phyloP scores from a whole-genome alignment of 2,329 filamentous ascomycete genomes.

The Ramichloridium luteum region DNA sequence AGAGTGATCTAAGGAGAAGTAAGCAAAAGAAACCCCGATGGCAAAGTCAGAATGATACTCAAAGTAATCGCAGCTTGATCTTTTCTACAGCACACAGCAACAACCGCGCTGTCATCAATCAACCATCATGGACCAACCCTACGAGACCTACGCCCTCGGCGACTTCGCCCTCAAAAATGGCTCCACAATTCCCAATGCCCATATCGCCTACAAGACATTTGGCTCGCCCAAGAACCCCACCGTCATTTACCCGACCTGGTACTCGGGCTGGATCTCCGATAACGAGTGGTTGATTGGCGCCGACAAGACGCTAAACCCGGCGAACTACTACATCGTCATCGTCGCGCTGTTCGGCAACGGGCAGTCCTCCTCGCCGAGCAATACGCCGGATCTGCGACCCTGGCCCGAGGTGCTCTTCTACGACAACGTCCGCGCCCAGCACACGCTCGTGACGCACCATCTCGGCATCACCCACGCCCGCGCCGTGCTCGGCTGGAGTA shows the following conservation, averaged over 20 bases:
- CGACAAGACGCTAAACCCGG: slow-evolving; percentile 52
- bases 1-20: too few relatives aligned
- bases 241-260: slow-evolving; percentile 70
- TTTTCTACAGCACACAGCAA: slow-evolving; percentile 2
- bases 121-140: slow-evolving; percentile 27
- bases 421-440: slow-evolving; percentile 57
- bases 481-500: slow-evolving; percentile 57
- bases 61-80: too few relatives aligned
- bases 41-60: too few relatives aligned
- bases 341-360: slow-evolving; percentile 58
- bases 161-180: slow-evolving; percentile 49
- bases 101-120: too few relatives aligned
- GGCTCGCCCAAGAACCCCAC: slow-evolving; percentile 50
- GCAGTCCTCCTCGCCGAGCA: slow-evolving; percentile 56
- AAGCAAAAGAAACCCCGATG: too few relatives aligned
- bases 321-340: slow-evolving; percentile 56
- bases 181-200: slow-evolving; percentile 48
- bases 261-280: slow-evolving; percentile 53
- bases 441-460: slow-evolving; percentile 52
- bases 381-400: slow-evolving; percentile 35
- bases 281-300: slow-evolving; percentile 64
- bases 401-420: slow-evolving; percentile 54
- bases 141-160: slow-evolving; percentile 36
- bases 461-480: slow-evolving; percentile 48
- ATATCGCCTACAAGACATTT: slow-evolving; percentile 66